Percentiles rank a stretch among this genome's conserved stretches.
phyloP scores from a whole-genome alignment of 352 stramenopile species.

The Globisporangium yorkense region DNA sequence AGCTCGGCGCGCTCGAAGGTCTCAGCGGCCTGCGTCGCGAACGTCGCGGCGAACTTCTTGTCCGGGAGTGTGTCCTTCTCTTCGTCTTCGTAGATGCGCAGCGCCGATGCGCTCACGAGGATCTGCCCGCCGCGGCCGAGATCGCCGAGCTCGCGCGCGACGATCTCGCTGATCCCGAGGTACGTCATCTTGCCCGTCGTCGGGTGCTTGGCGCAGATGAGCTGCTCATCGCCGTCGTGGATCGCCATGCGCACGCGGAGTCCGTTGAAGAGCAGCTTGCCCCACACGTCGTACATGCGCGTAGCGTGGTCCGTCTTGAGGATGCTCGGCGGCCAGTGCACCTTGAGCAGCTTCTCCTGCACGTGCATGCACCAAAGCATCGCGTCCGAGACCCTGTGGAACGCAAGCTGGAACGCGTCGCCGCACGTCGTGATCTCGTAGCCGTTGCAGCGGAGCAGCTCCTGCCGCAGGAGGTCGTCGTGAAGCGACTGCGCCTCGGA shows the following conservation, averaged over 20 bases:
- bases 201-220: slow-evolving; percentile 61
- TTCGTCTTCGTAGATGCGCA: slow-evolving; percentile 34
- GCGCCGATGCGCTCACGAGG: slow-evolving; percentile 52
- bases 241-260: slow-evolving; percentile 77
- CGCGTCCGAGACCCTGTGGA: slow-evolving; percentile 60
- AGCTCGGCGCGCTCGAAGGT: slow-evolving; percentile 32
- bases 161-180: slow-evolving; percentile 57
- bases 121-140: slow-evolving; percentile 62
- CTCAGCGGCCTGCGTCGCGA: slow-evolving; percentile 21
- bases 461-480: slow-evolving; percentile 55
- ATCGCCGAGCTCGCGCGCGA: slow-evolving; percentile 62
- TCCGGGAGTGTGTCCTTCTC: slow-evolving; percentile 16
- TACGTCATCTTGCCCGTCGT: slow-evolving; percentile 80
- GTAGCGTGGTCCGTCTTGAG: slow-evolving; percentile 34
- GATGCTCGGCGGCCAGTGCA: slow-evolving; percentile 43
- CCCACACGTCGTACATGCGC: slow-evolving; percentile 52
- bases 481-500: slow-evolving; percentile 61
- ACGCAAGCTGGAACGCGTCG: slow-evolving; percentile 78
- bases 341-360: slow-evolving; percentile 60
- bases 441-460: slow-evolving; percentile 46
- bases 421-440: slow-evolving; percentile 81
- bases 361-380: slow-evolving; percentile 58
- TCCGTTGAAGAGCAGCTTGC: slow-evolving; percentile 53
- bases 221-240: slow-evolving; percentile 56
- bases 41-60: slow-evolving; percentile 12